Conservation (phyloP, 345 rosid genomes). For the Lagerstroemia speciosa region DNA sequence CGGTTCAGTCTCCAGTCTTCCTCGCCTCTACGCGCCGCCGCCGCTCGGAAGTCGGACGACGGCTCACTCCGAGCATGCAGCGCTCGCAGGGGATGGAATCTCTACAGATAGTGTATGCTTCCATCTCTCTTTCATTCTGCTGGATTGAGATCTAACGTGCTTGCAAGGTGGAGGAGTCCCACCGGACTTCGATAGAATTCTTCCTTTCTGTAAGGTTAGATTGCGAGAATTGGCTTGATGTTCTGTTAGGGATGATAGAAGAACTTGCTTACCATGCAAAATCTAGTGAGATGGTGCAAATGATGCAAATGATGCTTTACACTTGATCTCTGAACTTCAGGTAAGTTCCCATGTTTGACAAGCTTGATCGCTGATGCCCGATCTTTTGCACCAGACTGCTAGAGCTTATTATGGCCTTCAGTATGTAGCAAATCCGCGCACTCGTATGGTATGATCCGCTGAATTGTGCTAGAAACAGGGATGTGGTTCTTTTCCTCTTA, state of each 20-base stretch:
- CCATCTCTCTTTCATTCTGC: not conserved
- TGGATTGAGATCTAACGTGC: not conserved
- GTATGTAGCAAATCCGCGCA: too few species aligned
- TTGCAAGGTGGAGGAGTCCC: not conserved
- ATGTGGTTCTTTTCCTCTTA: too few species aligned
- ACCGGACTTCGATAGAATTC: too few species aligned
- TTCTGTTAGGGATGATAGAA: too few species aligned
- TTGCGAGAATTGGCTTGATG: too few species aligned
- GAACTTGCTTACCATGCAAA: too few species aligned
- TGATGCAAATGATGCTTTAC: not conserved
- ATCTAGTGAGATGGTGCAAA: not conserved
- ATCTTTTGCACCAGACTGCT: too few species aligned
- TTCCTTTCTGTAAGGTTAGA: too few species aligned
- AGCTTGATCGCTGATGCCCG: not conserved
- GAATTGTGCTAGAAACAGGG: too few species aligned
- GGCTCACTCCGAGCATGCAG: not conserved
- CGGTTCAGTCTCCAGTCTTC: not conserved
- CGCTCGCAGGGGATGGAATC: not conserved
- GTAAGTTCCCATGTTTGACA: conserved; percentile 6
- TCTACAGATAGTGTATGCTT: not conserved
- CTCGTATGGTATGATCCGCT: too few species aligned
- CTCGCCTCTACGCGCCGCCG: not conserved
- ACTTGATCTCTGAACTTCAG: conserved; percentile 6
- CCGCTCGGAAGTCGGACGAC: not conserved
- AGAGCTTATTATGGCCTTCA: too few species aligned